Percentiles rank a stretch among this genome's conserved stretches.
Evolutionary conservation across 306 rosid species (phyloP).

Genomic region (Macrotyloma uniflorum): DNA sequence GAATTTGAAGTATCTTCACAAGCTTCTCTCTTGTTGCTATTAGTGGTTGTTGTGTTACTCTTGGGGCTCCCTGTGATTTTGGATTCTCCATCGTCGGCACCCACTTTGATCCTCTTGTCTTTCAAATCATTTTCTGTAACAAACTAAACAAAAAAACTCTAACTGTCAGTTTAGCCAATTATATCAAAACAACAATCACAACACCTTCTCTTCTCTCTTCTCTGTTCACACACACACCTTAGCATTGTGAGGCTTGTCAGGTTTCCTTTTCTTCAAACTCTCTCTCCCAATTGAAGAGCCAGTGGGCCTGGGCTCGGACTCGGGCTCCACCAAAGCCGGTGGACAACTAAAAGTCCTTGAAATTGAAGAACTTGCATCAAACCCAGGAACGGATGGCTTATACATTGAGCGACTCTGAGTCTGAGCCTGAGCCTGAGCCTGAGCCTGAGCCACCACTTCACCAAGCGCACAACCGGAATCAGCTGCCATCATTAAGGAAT

Average conservation of each 20-base stretch:
- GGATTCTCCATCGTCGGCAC: slow-evolving; percentile 73
- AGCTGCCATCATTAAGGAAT: neutral
- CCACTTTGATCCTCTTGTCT: slow-evolving; percentile 65
- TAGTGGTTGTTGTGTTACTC: slow-evolving; percentile 10
- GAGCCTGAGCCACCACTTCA: slow-evolving; percentile 25
- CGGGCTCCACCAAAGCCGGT: slow-evolving; percentile 34
- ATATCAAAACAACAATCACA: neutral
- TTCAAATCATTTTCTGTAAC: slow-evolving; percentile 52
- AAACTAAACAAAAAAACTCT: slow-evolving; percentile 43
- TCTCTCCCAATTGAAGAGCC: slow-evolving; percentile 47
- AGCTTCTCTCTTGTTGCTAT: slow-evolving; percentile 46
- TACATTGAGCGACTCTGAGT: neutral
- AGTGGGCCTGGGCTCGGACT: slow-evolving; percentile 25
- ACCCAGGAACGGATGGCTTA: slow-evolving; percentile 10
- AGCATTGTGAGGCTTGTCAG: slow-evolving; percentile 49
- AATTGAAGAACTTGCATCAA: slow-evolving; percentile 45
- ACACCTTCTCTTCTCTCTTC: neutral
- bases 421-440: neutral
- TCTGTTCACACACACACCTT: slow-evolving; percentile 42
- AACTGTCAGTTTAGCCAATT: neutral
- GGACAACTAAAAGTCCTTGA: slow-evolving; percentile 69
- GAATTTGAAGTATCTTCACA: slow-evolving; percentile 61
- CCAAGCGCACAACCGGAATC: slow-evolving; percentile 38
- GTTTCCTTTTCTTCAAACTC: slow-evolving; percentile 70
- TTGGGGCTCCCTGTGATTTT: slow-evolving; percentile 62